Evolutionary conservation across 495 filamentous ascomycete genomes (phyloP), one percentile per base, ranked within the genome.

Genomic region (Astrothelium macrocarpum): DNA sequence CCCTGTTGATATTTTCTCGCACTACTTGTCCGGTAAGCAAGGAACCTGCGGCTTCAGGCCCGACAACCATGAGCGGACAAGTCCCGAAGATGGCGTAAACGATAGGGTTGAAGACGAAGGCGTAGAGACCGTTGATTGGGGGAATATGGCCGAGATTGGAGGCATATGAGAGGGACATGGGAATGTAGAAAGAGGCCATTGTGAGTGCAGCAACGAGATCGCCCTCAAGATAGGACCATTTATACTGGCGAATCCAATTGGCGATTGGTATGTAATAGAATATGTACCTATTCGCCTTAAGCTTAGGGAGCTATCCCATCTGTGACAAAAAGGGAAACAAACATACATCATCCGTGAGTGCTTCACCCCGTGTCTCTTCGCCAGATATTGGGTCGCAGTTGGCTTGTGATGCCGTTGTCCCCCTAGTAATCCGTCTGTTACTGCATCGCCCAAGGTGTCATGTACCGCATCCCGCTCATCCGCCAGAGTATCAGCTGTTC

Each of bases 101-200:
- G 32, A 97, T 71, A 9, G 94, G 95, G 68, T 93, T 90, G 73
- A 97, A 87, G 59, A 94, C 90, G 71, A 97, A 99, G 31, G 86
- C 85, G 72, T 97, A 97, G 25, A 99, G 81, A n/a, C 94, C 94
- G 71, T 95, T 91, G 75, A 97, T 90, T 0, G 94, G 87, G 10
- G 93, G 91, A 18, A 96, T 84, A 70, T 97, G 93, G 7, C 87
- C 94, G 43, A 99, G 85, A 73, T 97, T 99, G 31, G 88, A 84
- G n/a, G 93, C 91, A 64, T 91, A 82, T 3, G 92, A 97, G 31
- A 99, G 82, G 0, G 93, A 87, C 93, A 99, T 97, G 29, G 94
- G 94, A 42, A 99, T 89, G 71, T 99, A 99, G 78, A 99, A 91
- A 16, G 91, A 96, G 1, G 93, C 90, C 76, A 99, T 86, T 1